Evolutionary conservation across 495 filamentous ascomycete genomes (phyloP), one percentile per base, ranked within the genome.

Genomic region (Lepidopterella palustris): DNA sequence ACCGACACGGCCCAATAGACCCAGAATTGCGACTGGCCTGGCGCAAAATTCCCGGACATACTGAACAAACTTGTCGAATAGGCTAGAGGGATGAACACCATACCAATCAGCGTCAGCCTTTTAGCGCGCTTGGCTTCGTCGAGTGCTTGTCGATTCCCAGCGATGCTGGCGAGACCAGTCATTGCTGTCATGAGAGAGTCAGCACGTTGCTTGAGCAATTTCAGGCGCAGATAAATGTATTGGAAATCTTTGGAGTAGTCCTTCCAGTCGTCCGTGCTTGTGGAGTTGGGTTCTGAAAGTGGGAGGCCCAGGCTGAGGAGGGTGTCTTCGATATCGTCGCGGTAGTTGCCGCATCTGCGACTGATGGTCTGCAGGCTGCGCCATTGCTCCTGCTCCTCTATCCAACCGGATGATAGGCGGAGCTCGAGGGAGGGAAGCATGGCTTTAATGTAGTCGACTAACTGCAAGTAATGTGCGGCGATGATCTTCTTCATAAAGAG

Each of bases 381-480:
- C 63, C 63, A 66, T 45, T 66, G 63, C 20, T 62, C 63, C 45
- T 62, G 55, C 26, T 66, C 63, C 13, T 66, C 56, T 5, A 53
- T 51, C 63, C 63, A 66, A 9, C 58, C 59, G 1, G 59, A 62
- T 1, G 55, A 56, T 8, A 66, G 45, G 1, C 54, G 63, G 0
- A 66, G 51, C 39, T 66, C 63, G 42, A 66, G 63, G 9, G 59
- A 62, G 1, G 63, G 63, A 13, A 66, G 59, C 63, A 62, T 62
- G 9, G 52, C 63, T 58, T 66, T 66, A 24, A 66, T 66, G 24
- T 66, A 66, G 55, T 62, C 63, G 24, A 62, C 45, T 2, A 66
- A 51, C 48, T 66, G 63, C 20, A 66, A 55, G 27, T 62, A 59
- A 52, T 66, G 59, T 28, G 59, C 63, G 6, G 59, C 59, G 4